Base-by-base conservation (phyloP, 495 filamentous ascomycete genomes). In the Trichocladium antarcticum region DNA sequence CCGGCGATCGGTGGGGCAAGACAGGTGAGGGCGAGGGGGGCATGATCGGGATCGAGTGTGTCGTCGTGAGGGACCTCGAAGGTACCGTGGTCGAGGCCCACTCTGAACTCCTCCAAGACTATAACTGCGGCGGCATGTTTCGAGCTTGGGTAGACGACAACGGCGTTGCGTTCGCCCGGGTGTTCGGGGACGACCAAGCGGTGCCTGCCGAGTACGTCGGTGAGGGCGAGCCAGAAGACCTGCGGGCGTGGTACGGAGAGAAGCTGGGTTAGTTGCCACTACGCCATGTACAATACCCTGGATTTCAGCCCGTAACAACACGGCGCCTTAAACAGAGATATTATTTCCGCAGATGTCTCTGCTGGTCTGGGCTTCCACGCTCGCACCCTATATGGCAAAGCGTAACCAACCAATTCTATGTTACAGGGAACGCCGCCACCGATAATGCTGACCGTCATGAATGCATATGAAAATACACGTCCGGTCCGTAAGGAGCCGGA, bases 41-140 rank as follows among this genome's bases (percentile, higher is more conserved):
- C 0, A 83, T 95, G 39, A 94, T 96, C 54, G 89, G 87, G 0
- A 84, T 95, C 42, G 87, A 95, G 52, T 67, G 75, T 5, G 67
- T 73, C 3, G 63, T 80, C 15, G 64, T 68, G 16, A 52, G 61
- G 1, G 63, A 74, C 47, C 42, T 19, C 7, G 58, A 67, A 16
- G 73, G 70, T 0, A 41, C 60, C 22, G 61, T 74, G n/a, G 59
- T 74, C 15, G 60, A 67, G 59, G 36, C 57, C 50, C 57, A 43
- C 47, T 71, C 49, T 0, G 67, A 69, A 37, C 70, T 88, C n/a
- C 70, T 85, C 22, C 79, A 74, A 42, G 84, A 87, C 57, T 86
- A 84, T 62, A 95, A 96, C 60, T 94, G 85, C 56, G 84, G 82
- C 3, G 89, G 89, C 0, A 90, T 96, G 86, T 93, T 86, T 66